Percentiles rank a stretch among this genome's conserved stretches.
These are phyloP conservation scores for Calonectria leucothoes DNA, from an alignment of 2,329 filamentous ascomycete species.

Conservation along the genomic window DNA sequence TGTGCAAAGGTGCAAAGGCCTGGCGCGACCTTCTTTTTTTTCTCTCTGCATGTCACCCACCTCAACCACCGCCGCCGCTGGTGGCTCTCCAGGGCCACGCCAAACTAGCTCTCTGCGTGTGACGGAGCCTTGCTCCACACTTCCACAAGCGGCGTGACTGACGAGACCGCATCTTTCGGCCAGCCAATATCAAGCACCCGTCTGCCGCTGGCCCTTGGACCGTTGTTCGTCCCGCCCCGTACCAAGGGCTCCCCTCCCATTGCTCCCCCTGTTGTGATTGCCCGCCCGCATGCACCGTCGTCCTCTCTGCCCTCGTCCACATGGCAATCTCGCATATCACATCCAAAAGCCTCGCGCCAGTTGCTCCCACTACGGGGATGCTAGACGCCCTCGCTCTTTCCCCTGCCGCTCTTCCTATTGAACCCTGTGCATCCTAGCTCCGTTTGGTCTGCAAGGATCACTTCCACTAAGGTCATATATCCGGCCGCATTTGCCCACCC, in stretches of 20 bases:
- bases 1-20: conserved; percentile 12
- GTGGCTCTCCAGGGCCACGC: conserved; percentile 30
- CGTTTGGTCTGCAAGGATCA: conserved; percentile 30
- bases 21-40: conserved; percentile 24
- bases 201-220: conserved; percentile 56
- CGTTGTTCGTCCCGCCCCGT: conserved; percentile 21
- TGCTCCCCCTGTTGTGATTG: conserved; percentile 38
- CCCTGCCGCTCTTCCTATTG: conserved; percentile 30
- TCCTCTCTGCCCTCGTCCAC: conserved; percentile 34
- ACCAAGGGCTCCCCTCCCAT: conserved; percentile 20
- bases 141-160: conserved; percentile 35
- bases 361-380: conserved; percentile 3
- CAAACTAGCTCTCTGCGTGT: conserved; percentile 39
- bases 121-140: conserved; percentile 31
- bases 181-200: conserved; percentile 66
- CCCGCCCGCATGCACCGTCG: conserved; percentile 26
- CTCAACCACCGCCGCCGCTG: conserved; percentile 34
- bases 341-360: conserved; percentile 33
- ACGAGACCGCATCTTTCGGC: conserved; percentile 38
- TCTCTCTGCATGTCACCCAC: conserved; percentile 42
- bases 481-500: conserved; percentile 35
- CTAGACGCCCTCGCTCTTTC: conserved; percentile 22
- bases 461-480: conserved; percentile 42
- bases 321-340: conserved; percentile 46
- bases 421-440: conserved; percentile 32